Conservation (phyloP, 768 basidiomycete genomes). For the Boletellus ananas region DNA sequence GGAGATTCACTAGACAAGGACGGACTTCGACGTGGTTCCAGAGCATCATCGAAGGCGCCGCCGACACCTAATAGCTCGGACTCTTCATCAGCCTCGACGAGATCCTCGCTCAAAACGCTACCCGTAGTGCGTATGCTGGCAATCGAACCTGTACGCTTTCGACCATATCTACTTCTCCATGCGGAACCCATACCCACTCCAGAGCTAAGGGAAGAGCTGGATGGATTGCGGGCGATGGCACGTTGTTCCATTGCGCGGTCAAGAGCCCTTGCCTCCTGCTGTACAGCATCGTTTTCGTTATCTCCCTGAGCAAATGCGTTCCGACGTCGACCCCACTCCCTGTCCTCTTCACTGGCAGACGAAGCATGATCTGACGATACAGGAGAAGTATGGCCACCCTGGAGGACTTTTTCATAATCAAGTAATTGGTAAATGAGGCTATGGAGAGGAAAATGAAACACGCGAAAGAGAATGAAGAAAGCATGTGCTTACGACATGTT, state of each 20-base stretch:
- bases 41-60: constrained; percentile 51
- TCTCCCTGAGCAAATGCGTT: constrained; percentile 44
- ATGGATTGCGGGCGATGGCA: constrained; percentile 68
- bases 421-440: constrained; percentile 92
- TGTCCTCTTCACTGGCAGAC: constrained; percentile 59
- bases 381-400: constrained; percentile 46
- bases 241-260: constrained; percentile 89
- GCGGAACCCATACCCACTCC: constrained; percentile 65
- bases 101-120: constrained; percentile 74
- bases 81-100: constrained; percentile 82
- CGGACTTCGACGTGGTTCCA: constrained; percentile 33
- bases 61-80: constrained; percentile 65
- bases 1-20: constrained; percentile 34
- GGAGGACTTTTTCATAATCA: constrained; percentile 81
- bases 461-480: constrained; percentile 20
- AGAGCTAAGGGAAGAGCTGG: constrained; percentile 59
- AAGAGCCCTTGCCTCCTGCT: constrained; percentile 77
- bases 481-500: constrained; percentile 83
- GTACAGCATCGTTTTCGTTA: constrained; percentile 51
- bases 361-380: constrained; percentile 54
- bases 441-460: constrained; percentile 22
- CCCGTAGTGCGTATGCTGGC: constrained; percentile 66
- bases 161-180: constrained; percentile 63
- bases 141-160: constrained; percentile 70
- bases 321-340: constrained; percentile 76